phyloP scores from a whole-genome alignment of 1,284 basidiomycete species.

The Abortiporus biennis region DNA sequence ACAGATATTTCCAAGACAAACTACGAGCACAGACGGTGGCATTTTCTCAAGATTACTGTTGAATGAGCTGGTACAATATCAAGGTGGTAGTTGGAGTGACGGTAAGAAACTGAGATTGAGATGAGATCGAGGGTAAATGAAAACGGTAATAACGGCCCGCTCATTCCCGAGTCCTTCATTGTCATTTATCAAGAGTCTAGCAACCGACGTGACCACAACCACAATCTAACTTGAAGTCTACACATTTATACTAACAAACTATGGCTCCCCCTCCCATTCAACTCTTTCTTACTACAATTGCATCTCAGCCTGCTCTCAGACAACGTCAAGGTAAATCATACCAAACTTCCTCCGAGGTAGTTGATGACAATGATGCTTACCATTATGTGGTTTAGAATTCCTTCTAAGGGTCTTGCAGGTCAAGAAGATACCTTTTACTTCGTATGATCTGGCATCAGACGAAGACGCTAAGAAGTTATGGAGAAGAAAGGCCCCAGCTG shows the following conservation, averaged over 20 bases:
- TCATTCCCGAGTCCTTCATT: no score
- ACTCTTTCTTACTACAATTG: constrained; percentile 80
- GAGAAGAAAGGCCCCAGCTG: constrained; percentile 68
- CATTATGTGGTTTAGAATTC: constrained; percentile 43
- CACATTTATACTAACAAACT: no score
- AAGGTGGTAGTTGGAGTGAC: no score
- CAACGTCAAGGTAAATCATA: constrained; percentile 48
- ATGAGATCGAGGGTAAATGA: no score
- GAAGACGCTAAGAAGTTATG: constrained; percentile 74
- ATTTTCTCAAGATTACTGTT: constrained; percentile 4
- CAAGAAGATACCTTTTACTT: constrained; percentile 74
- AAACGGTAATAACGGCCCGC: no score
- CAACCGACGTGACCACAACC: no score
- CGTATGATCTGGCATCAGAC: constrained; percentile 79
- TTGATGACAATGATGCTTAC: neutral
- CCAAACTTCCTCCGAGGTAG: neutral
- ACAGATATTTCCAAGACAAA: constrained; percentile 77
- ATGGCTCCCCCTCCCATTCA: constrained; percentile 78
- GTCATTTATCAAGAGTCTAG: no score
- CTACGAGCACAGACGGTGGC: constrained; percentile 49
- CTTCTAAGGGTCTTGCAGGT: constrained; percentile 71
- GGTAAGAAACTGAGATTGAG: no score
- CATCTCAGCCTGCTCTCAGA: constrained; percentile 67
- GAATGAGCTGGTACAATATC: neutral
- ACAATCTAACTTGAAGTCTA: no score